Base-by-base conservation (phyloP, 192 early-diverging fungal genomes). In the Rhizoclosmatium globosum region DNA sequence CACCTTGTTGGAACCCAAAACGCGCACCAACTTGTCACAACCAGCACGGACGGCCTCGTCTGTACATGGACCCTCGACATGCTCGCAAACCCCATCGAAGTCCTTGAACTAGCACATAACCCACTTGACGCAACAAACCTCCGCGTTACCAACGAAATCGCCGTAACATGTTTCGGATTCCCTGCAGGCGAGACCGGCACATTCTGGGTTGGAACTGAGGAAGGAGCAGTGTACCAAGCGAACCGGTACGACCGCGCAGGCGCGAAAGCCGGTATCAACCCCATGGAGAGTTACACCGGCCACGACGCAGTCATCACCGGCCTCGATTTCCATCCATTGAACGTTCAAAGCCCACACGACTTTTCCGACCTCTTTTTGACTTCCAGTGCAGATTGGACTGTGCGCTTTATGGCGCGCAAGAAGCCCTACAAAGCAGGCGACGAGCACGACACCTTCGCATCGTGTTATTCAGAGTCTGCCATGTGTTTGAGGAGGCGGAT, bases 41-140 rank as follows among this genome's bases (percentile, higher is more conserved):
- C 94, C 31, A 94, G 93, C 64, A 97, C 95, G n/a, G 98, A 99
- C 84, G 98, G 98, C 7, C 85, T 95, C 67, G 92, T 98, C 17
- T 99, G 97, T 83, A 88, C 94, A 45, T 99, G 98, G 98, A 94
- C 94, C 82, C 85, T 99, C 78, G 97, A 99, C 83, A 98, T 97
- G 95, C 87, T 99, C n/a, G 94, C 95, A 4, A 94, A 96, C 74
- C 98, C 98, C 47, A 93, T 95, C 90, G 97, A 99, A 84, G 87
- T 88, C 41, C 76, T 98, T 45, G 92, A 97, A 79, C 82, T 98
- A 43, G 81, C 93, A 7, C 74, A 76, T 39, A 91, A 93, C 76
- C 87, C 92, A 2, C 82, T 89, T 0, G 93, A 94, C 81, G 83
- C 89, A 13, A 94, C 93, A 69, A 76, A 76, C 46, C 43, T 76